Percentiles rank a stretch among this genome's conserved stretches.
Conservation (phyloP, 352 stramenopile species). For the Ochromonadaceae sp. region DNA sequence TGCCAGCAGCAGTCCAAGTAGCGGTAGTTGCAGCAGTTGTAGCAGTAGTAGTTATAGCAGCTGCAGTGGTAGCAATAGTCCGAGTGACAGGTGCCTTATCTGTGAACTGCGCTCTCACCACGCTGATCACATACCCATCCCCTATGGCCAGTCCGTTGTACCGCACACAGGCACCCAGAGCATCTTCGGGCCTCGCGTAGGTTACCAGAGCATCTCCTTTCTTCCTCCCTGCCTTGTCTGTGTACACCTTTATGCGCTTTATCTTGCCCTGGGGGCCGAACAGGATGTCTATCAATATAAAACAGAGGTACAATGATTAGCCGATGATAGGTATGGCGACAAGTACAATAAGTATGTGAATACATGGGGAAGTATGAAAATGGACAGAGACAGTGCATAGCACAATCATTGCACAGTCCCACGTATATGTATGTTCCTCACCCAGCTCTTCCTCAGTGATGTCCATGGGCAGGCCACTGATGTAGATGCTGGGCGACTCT, state of each 20-base stretch:
- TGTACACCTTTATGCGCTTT: constrained; percentile 13
- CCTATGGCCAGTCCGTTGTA: constrained; percentile 11
- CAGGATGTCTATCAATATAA: not conserved
- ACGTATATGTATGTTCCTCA: not conserved
- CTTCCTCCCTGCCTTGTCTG: not conserved
- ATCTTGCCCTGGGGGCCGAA: constrained; percentile 9
- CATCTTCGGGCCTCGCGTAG: not conserved
- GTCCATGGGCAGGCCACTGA: not conserved
- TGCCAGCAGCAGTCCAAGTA: no score
- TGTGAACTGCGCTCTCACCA: not conserved
- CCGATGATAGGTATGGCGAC: no score
- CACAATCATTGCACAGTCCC: not conserved
- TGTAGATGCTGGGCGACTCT: no score
- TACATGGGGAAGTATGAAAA: not conserved
- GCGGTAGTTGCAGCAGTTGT: no score
- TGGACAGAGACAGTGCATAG: not conserved
- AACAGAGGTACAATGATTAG: not conserved
- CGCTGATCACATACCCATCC: not conserved
- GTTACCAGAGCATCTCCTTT: constrained; percentile 17
- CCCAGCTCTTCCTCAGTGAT: constrained; percentile 14
- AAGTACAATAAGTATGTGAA: not conserved
- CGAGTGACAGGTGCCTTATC: no score
- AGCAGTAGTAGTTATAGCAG: no score
- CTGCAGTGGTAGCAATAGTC: no score
- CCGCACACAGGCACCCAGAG: not conserved